Percentiles rank a stretch among this genome's conserved stretches.
Evolutionary conservation across 1,284 basidiomycete genomes (phyloP).

Genomic region (Meira nashicola): DNA sequence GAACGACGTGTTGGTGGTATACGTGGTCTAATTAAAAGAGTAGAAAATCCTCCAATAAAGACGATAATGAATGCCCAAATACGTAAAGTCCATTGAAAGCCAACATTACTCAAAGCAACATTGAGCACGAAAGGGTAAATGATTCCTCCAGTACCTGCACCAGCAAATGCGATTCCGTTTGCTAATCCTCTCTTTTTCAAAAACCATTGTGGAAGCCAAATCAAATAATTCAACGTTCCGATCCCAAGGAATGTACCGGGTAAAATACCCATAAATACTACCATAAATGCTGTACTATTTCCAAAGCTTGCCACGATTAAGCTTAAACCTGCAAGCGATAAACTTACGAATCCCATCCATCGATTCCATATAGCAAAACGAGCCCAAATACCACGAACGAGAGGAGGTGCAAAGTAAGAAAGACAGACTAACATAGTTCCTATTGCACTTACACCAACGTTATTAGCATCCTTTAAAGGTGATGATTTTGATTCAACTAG

Average conservation of each 20-base stretch:
- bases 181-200: constrained; percentile 19
- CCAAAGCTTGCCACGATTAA: constrained; percentile 33
- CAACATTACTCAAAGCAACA: constrained; percentile 21
- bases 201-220: constrained; percentile 17
- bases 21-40: constrained; percentile 6
- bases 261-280: constrained; percentile 10
- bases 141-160: constrained; percentile 27
- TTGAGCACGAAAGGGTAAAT: constrained; percentile 25
- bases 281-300: constrained; percentile 19
- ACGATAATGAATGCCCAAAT: constrained; percentile 21
- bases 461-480: constrained; percentile 19
- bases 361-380: not conserved
- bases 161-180: constrained; percentile 21
- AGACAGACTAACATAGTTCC: constrained; percentile 13
- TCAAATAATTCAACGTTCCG: constrained; percentile 7
- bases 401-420: not conserved
- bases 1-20: not conserved
- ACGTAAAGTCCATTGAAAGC: constrained; percentile 35
- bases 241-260: constrained; percentile 5
- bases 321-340: constrained; percentile 15
- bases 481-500: constrained; percentile 18
- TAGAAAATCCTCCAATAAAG: constrained; percentile 17
- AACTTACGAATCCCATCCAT: constrained; percentile 2
- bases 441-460: constrained; percentile 19
- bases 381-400: constrained; percentile 3